Base-by-base conservation (phyloP, 2,329 filamentous ascomycete species). In the Fonsecaea pugnacius region DNA sequence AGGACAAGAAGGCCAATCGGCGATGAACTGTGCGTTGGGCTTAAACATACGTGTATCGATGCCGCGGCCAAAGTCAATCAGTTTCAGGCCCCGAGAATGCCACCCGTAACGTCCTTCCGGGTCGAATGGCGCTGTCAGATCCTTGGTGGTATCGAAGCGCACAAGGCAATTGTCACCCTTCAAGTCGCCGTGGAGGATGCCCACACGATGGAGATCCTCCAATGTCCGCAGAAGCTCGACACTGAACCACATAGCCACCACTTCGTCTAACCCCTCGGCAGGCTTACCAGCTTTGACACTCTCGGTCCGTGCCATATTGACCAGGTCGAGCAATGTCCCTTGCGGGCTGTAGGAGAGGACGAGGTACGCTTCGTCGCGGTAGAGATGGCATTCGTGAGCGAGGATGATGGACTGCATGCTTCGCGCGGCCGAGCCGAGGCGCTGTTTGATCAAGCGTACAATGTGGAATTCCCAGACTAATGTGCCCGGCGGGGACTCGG, bases 121-220 rank as follows among this genome's bases (percentile, higher is more conserved):
- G 9, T 84, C 84, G 82, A 94, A 98, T 65, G 88, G 85, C 0
- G 77, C 90, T 87, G 4, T 65, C 51, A 67, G 70, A 1, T 77
- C 77, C 35, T 79, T 80, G 73, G 73, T 38, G 66, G 73, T 9
- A 62, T 73, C 46, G 21, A 98, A 87, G 4, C 95, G 91, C 3
- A 98, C 86, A 2, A 99, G 87, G 71, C 96, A 94, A 75, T 99
- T 99, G 78, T 99, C 95, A 1, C 91, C 88, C 79, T 99, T 99
- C 70, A 99, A 83, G 73, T 99, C 95, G 43, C 95, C 95, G 74
- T 99, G 95, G 52, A 98, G 82, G 63, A 99, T 83, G 2, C 87
- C 85, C 70, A 89, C 89, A 3, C 86, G 75, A 77, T 99, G 95
- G 24, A 99, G 83, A 0, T 89, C 89, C 78, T 98, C 95, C 3